Percentiles rank a stretch among this genome's conserved stretches.
Conservation (phyloP, 371 early-diverging fungal genomes). For the Smittium culicis region DNA sequence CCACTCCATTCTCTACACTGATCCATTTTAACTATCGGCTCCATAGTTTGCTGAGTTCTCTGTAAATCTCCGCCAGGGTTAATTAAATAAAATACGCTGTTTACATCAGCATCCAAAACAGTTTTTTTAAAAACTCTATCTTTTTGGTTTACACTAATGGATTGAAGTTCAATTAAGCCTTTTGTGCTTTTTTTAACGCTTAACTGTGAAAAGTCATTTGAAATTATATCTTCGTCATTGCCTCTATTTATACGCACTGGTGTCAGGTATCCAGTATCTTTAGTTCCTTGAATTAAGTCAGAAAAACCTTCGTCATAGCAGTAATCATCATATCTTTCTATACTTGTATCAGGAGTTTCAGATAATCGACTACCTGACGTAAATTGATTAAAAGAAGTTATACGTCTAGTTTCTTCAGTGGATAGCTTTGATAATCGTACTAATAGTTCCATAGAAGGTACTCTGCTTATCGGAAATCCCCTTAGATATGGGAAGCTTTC, state of each 20-base stretch:
- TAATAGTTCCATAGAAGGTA: neutral
- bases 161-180: neutral
- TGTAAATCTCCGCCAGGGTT: constrained; percentile 79
- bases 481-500: neutral
- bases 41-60: constrained; percentile 65
- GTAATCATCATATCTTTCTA: neutral
- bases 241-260: neutral
- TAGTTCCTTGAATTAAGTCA: too few species aligned
- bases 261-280: neutral
- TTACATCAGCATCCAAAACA: constrained; percentile 28
- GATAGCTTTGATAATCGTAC: neutral
- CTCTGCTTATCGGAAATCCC: neutral
- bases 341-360: neutral
- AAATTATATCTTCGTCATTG: neutral
- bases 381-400: neutral
- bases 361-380: neutral
- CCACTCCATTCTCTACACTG: constrained; percentile 56
- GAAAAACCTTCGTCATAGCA: neutral
- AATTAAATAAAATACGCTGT: constrained; percentile 58
- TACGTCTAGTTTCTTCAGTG: neutral
- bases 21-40: constrained; percentile 32
- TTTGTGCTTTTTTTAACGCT: neutral
- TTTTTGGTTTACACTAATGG: neutral
- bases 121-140: neutral
- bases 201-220: neutral